Conservation (phyloP, 495 filamentous ascomycete species). For the Lophium mytilinum region DNA sequence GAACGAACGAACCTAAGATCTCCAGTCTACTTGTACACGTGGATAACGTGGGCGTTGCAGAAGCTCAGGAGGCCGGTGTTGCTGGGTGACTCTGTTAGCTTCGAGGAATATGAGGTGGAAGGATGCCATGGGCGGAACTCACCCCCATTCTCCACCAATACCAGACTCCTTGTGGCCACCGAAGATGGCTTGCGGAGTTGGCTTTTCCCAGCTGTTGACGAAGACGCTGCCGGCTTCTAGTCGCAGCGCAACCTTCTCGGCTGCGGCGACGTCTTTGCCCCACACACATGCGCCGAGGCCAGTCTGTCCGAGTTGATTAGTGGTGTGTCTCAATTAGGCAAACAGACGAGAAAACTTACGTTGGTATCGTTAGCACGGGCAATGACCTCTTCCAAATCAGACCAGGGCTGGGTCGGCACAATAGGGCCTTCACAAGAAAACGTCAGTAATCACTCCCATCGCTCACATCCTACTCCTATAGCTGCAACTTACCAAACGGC, state of each 20-base stretch:
- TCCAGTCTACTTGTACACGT: no score
- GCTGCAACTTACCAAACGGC: constrained; percentile 20
- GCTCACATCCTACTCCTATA: neutral
- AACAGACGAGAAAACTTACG: neutral
- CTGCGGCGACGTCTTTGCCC: constrained; percentile 7
- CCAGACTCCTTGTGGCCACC: constrained; percentile 27
- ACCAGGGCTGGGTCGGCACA: constrained; percentile 39
- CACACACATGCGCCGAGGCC: constrained; percentile 9
- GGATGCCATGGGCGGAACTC: constrained; percentile 2
- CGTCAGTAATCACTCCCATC: neutral
- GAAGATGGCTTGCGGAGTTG: constrained; percentile 15
- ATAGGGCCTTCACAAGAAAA: constrained; percentile 38
- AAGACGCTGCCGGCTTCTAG: constrained; percentile 21
- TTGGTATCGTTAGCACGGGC: constrained; percentile 40
- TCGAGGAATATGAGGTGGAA: neutral
- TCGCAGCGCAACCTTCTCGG: constrained; percentile 14
- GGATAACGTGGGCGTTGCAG: no score
- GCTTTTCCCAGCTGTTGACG: constrained; percentile 14
- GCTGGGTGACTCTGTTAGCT: no score
- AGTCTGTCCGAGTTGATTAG: no score
- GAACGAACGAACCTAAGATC: no score
- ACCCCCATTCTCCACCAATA: constrained; percentile 35
- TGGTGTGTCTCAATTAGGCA: neutral
- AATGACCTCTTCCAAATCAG: constrained; percentile 47
- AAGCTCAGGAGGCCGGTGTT: no score